Base-by-base conservation (phyloP, 139 green algal species). In the Volvox africanus region DNA sequence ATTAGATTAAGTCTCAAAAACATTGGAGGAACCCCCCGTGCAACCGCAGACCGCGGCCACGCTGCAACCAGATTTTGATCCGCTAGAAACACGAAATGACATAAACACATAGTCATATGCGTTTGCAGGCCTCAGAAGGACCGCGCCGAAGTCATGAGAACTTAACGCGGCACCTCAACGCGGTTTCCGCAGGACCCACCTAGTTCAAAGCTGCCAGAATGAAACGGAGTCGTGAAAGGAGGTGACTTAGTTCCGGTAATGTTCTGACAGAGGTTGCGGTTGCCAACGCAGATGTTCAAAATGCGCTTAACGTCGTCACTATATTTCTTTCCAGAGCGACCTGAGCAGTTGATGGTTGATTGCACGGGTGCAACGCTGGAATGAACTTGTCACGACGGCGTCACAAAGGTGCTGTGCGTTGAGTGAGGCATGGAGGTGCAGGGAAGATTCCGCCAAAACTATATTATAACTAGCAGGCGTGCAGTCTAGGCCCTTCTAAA, bases 361-460 rank as follows among this genome's bases (percentile, higher is more conserved):
- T 21, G 65, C 65, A 73, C 21, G 65, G 65, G 65, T n/a, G 30
- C 14, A 79, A 35, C 32, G 22, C 71, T 79, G 71, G 71, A 79
- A 75, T 32, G 71, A 32, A 35, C 71, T 32, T 33, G 71, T 79
- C 28, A 18, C 26, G 20, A 30, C 71, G 11, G 71, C 71, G 71
- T n/a, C 71, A 79, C 71, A 79, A 61, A 28, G 75, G 75, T 55
- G 75, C 30, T 79, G 71, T 79, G 71, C 75, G 19, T 55, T 61
- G 30, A 55, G 75, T 61, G 75, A 61, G 75, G 30, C 75, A 30
- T 24, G 75, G n/a, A 24, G 75, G 75, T 81, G 75, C 78, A 67
- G 78, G 78, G 78, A 37, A 84, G 78, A 21, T 84, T 84, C 36
- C 78, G 37, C 21, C 76, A 33, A 65, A 84, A 84, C 75, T 81